These are phyloP conservation scores for barley (Hordeum vulgare) DNA, from an alignment of 176 grass and related monocot genomes.

Conservation along the genomic window MorexV3_pseudomolecules_assembly NC_058521.1:534888208-534888707, in stretches of 20 bases:
- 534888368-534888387: not conserved
- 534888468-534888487: slow-evolving; percentile 7
- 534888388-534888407: slow-evolving; percentile 66
- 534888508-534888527: not conserved
- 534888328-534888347: not conserved
- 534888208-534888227: slow-evolving; percentile 54
- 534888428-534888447: slow-evolving; percentile 49
- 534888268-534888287: slow-evolving; percentile 78
- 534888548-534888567: slow-evolving; percentile 64
- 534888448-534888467: slow-evolving; percentile 54
- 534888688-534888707: not conserved
- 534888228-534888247: slow-evolving; percentile 72
- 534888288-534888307: slow-evolving; percentile 36
- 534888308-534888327: slow-evolving; percentile 44
- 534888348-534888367: not conserved
- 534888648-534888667: not conserved
- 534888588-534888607: slow-evolving; percentile 75
- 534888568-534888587: slow-evolving; percentile 64
- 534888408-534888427: slow-evolving; percentile 69
- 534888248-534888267: slow-evolving; percentile 71
- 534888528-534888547: not conserved
- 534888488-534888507: slow-evolving; percentile 31
- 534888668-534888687: not conserved
- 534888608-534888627: slow-evolving; percentile 56
- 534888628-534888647: not conserved